Evolutionary conservation across 2,329 filamentous ascomycete genomes (phyloP), one percentile per base, ranked within the genome.

Genomic region (Xylariaceae sp.): DNA sequence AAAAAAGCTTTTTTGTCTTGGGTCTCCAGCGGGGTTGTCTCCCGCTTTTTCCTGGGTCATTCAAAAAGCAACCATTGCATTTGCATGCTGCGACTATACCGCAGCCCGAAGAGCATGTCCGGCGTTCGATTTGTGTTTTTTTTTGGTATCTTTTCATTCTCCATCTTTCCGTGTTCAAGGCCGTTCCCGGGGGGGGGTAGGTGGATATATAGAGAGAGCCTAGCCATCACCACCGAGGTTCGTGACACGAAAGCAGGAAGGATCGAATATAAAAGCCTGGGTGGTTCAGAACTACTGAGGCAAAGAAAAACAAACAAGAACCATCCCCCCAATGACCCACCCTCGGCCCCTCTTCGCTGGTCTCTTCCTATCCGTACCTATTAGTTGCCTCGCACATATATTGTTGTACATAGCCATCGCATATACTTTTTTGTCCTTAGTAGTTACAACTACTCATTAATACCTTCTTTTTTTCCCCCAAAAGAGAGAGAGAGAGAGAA

Each of bases 371-470:
- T 26, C 9, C 8, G 2, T 7, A 8, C 41, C 7, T 26, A 43
- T 26, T 12, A 12, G 32, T 35, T 42, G 12, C 30, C 32, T 39
- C 48, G 49, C 41, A 50, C 47, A 47, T 35, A 48, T 53, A 30
- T 49, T 43, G 30, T 50, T 57, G 54, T 59, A 59, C 57, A 57
- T 59, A 59, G 42, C 43, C 42, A 19, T 31, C 46, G 41, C 54
- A 59, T 57, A 54, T 54, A 50, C 45, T 52, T 50, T n/a, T 37
- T 37, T 19, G 19, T 19, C 57, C 19, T 45, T 50, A 50, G 49
- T 53, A 57, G 51, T 55, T 57, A 59, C 47, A 53, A 50, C 48
- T 59, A 59, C 48, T 47, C 46, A 43, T 57, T 59, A 59, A 57
- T 59, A 55, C 49, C 50, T 19, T 19, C 19, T 19, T 19, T 19